phyloP scores from a whole-genome alignment of 2,329 filamentous ascomycete genomes.

The Aspergillus aculeatus region DNA sequence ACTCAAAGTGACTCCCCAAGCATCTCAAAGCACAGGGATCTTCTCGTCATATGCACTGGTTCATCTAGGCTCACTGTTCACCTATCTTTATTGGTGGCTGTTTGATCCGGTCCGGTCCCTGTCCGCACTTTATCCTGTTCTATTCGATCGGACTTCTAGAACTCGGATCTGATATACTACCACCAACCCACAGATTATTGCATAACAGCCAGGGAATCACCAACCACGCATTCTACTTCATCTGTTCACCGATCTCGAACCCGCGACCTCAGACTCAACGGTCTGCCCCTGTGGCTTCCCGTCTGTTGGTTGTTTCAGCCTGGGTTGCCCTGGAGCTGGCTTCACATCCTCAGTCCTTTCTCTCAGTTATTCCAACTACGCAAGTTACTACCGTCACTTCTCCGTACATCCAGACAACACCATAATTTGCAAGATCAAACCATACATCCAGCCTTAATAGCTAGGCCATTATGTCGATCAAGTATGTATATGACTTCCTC shows the following conservation, averaged over 20 bases:
- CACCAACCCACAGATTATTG: not conserved
- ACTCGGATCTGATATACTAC: not conserved
- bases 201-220: not conserved
- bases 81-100: too few species aligned
- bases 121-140: not conserved
- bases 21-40: too few species aligned
- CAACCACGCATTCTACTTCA: not conserved
- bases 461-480: slow-evolving; percentile 46
- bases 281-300: slow-evolving; percentile 2
- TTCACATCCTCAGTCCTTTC: not conserved
- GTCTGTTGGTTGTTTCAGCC: slow-evolving; percentile 3
- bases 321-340: not conserved
- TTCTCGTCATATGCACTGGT: too few species aligned
- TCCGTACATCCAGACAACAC: not conserved
- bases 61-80: too few species aligned
- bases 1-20: not conserved
- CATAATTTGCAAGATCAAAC: slow-evolving; percentile 34
- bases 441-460: slow-evolving; percentile 21
- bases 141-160: not conserved
- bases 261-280: not conserved
- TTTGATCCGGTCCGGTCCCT: too few species aligned
- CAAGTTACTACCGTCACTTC: not conserved
- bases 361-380: not conserved
- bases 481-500: slow-evolving; percentile 32
- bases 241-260: not conserved